These are phyloP conservation scores for Magnolia officinalis DNA, from an alignment of 164 flowering plant species.

Conservation along the genomic window DNA sequence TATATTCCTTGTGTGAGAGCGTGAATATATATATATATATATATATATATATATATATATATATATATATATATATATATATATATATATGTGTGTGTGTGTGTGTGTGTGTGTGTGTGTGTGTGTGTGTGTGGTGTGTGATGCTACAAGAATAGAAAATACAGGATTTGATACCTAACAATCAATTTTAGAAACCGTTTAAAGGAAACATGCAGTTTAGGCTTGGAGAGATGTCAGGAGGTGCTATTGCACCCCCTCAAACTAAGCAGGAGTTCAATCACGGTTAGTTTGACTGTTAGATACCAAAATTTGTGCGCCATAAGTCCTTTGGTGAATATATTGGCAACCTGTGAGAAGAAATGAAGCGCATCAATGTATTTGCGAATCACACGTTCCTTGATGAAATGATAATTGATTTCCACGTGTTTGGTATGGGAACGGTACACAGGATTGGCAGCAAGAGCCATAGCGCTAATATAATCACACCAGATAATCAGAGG, in stretches of 20 bases:
- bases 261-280: neutral
- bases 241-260: neutral
- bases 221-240: too few relatives aligned
- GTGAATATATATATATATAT: too few relatives aligned
- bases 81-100: too few relatives aligned
- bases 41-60: too few relatives aligned
- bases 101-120: too few relatives aligned
- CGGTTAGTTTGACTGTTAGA: neutral
- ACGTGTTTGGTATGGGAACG: neutral
- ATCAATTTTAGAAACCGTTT: too few relatives aligned
- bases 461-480: neutral
- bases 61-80: too few relatives aligned
- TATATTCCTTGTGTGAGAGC: too few relatives aligned
- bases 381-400: neutral
- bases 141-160: too few relatives aligned
- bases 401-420: neutral
- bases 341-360: neutral
- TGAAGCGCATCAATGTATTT: neutral
- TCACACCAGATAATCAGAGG: neutral
- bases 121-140: too few relatives aligned
- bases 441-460: neutral
- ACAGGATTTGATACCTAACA: too few relatives aligned
- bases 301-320: neutral
- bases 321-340: neutral
- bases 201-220: too few relatives aligned